Conservation (phyloP, 768 basidiomycete species). For the Tremella mesenterica region DNA sequence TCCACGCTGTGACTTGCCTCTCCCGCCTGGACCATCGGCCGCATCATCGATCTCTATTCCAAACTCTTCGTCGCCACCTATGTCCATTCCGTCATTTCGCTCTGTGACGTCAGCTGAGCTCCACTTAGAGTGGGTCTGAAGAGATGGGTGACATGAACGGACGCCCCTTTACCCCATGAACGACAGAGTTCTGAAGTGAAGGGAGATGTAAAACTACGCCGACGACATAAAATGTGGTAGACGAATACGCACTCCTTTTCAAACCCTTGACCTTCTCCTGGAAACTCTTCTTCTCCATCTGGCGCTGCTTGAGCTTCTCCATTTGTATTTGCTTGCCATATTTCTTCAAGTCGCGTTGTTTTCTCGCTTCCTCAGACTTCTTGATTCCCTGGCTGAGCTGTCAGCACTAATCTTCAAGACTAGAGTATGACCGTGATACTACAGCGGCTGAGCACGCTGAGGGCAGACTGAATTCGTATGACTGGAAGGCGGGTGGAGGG, state of each 20-base stretch:
- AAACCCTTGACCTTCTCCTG: conserved; percentile 74
- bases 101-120: conserved; percentile 50
- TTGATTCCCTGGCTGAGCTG: conserved; percentile 80
- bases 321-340: conserved; percentile 96
- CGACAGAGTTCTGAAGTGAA: no score
- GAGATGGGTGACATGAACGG: background rate
- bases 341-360: conserved; percentile 91
- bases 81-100: conserved; percentile 69
- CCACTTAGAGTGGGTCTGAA: background rate
- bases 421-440: no score
- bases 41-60: conserved; percentile 88
- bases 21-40: conserved; percentile 50
- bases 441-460: no score
- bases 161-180: background rate
- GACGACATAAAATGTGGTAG: conserved; percentile 1
- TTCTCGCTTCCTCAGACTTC: conserved; percentile 80
- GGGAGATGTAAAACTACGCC: background rate
- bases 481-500: no score
- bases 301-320: conserved; percentile 85
- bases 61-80: conserved; percentile 62
- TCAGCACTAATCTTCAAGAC: no score
- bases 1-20: conserved; percentile 19
- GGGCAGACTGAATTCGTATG: no score
- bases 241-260: conserved; percentile 65
- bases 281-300: conserved; percentile 83